Base-by-base conservation (phyloP, 2,329 filamentous ascomycete genomes). In the Beauveria pseudobassiana region DNA sequence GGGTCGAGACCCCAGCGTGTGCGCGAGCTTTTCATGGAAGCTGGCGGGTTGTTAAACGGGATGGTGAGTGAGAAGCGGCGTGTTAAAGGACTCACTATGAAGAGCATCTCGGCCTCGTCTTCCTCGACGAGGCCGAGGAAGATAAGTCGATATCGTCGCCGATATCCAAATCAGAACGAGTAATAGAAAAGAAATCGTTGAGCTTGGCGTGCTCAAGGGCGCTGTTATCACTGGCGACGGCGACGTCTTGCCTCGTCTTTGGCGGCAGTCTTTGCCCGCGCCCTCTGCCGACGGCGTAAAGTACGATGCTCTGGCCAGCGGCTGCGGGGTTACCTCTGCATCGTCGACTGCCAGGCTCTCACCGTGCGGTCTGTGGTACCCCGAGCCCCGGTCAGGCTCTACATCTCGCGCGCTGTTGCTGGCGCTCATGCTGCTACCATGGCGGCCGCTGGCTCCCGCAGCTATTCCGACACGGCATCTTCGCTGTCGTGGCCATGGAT, bases 281-380 rank as follows among this genome's bases (percentile, higher is more conserved):
- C 40, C 67, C 16, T 73, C 70, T 1, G 77, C 79, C 26, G 80
- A 81, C n/a, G 83, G 77, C 62, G 83, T 82, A 45, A 89, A 78
- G 72, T 89, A 87, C 0, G 88, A 91, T 1, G 88, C 88, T 38
- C 88, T 81, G 3, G 88, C 88, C 40, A 91, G 83, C 18, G 91
- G 75, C 70, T 91, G 88, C 5, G 91, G 88, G 88, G 64, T 91
- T 91, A n/a, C n/a, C 68, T 91, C 88, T 3, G 88, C 88, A 70
- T 90, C 88, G 66, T 91, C 87, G 28, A 89, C 76, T 14, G 85
- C 80, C 38, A 88, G 78, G 54, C 76, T 81, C 59, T 85, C 83
- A 43, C 81, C 77, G 1, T 69, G 10, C 66, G 65, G 38, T 69
- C 71, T 0, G 6, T 28, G 49, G 28, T 34, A 53, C 3, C n/a